Base-by-base conservation (phyloP, 2,329 filamentous ascomycete genomes). In the Westerdykella sp. region DNA sequence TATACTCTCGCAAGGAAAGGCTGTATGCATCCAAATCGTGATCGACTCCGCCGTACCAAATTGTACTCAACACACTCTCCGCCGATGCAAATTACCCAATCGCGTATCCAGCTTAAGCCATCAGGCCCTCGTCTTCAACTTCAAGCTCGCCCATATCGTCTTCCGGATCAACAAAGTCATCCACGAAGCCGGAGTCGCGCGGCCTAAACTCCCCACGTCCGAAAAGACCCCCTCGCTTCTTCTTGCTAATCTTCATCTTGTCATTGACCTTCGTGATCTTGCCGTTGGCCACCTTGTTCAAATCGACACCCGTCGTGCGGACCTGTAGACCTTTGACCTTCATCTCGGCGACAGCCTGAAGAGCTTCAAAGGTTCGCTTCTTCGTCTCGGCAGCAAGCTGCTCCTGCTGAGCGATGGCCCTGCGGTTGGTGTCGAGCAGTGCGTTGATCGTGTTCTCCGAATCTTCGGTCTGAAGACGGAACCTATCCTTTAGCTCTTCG, bases 191-290 rank as follows among this genome's bases (percentile, higher is more conserved):
- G 9, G 25, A 28, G 25, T 28, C 25, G 7, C 25, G 15, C 40
- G 14, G 18, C 40, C 16, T 43, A 39, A 31, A 46, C 22, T 39
- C 44, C 54, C 44, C 46, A 52, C 18, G 59, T 56, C 4, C 49
- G 45, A 14, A 56, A 53, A 5, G 25, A 37, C 7, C 51, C 44
- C 46, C 55, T 57, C 25, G 25, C 41, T 56, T 55, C 51, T 64
- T 66, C 51, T 66, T 66, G 28, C 50, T 49, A 11, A 65, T 43
- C 45, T 59, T 62, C 23, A 63, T 52, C 34, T 59, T 60, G 31
- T 66, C 63, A 23, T 48, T 58, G 4, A 55, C 52, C 50, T 62
- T 63, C 37, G 43, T 41, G 11, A 63, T 50, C 43, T 62, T 63
- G 42, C 63, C 60, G 13, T 44, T 55, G 5, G 47, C 48, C 5